These are phyloP conservation scores for Kwoniella botswanensis DNA, from an alignment of 768 basidiomycete species.

Conservation along the genomic window DNA sequence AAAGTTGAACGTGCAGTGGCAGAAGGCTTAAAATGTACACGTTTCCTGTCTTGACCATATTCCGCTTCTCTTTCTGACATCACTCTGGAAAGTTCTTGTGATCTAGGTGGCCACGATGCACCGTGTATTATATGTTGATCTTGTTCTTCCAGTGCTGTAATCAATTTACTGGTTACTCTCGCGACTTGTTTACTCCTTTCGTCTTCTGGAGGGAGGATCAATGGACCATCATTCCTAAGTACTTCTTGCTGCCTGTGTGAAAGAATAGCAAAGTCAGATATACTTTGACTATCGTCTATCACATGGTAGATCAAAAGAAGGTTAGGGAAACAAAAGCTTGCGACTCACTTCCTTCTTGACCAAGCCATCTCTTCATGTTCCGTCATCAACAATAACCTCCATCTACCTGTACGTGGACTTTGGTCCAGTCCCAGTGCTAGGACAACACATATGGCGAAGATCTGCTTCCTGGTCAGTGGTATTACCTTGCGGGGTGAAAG, in stretches of 20 bases:
- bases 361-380: conserved; percentile 62
- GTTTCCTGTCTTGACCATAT: conserved; percentile 7
- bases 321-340: not conserved
- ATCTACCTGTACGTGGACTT: conserved; percentile 58
- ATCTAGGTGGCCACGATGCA: conserved; percentile 53
- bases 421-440: conserved; percentile 61
- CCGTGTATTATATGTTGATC: conserved; percentile 53
- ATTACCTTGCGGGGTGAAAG: not conserved
- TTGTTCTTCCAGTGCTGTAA: conserved; percentile 59
- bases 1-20: conserved; percentile 49
- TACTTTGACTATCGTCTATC: not conserved
- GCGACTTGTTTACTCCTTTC: conserved; percentile 55
- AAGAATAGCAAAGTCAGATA: not conserved
- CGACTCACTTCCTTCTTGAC: conserved; percentile 56
- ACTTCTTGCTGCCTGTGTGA: conserved; percentile 57
- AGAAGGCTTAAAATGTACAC: conserved; percentile 36
- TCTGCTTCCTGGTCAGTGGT: conserved; percentile 32
- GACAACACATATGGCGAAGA: conserved; percentile 60
- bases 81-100: conserved; percentile 46
- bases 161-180: conserved; percentile 57
- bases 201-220: conserved; percentile 58
- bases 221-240: conserved; percentile 57
- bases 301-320: not conserved
- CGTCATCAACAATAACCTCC: conserved; percentile 62
- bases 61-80: conserved; percentile 50